Evolutionary conservation across 2,329 filamentous ascomycete genomes (phyloP), one percentile per base, ranked within the genome.

Genomic region (Cercospora sp.): DNA sequence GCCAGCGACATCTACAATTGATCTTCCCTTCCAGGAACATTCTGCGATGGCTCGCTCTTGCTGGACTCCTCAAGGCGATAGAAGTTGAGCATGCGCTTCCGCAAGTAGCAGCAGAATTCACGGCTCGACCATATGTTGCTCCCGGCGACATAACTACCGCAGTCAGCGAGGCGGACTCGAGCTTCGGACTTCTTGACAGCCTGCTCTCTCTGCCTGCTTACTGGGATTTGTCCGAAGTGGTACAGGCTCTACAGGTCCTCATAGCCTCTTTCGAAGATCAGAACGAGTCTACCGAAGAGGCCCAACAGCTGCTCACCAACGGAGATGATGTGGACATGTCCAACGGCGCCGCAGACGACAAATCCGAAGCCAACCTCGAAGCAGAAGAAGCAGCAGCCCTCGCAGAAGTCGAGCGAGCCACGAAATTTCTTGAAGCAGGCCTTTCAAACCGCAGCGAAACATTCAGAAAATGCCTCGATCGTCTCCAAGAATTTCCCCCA

Each of bases 391-490:
- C 80, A 42, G 75, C 74, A 33, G 77, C 76, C 3, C 73, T 78
- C 60, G 72, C 87, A 48, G 89, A 92, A 75, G 84, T 94, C 59
- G 85, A 89, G 64, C 84, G 89, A 67, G 90, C 90, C 3, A 85
- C 92, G 69, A 88, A 88, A 61, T 87, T 91, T 69, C 82, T 93
- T 4, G 86, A 88, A 61, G 85, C 88, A 72, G 88, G 90, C 31
- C 86, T 88, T 53, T 84, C 85, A 69, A 84, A 86, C 64, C 87
- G 90, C 33, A 87, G 87, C 53, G 83, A 87, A 57, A 87, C 89
- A 5, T 80, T 94, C 10, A 90, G 89, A 26, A 81, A 89, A 16
- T 89, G 90, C 0, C 88, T 94, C 59, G 86, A 87, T 60, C 90
- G 91, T 75, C 84, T 94, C 4, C 89, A 88, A 76, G 84, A 85